Evolutionary conservation across 257 asterid genomes (phyloP), one percentile per base, ranked within the genome.

Genomic region (Nicotiana noctiflora): DNA sequence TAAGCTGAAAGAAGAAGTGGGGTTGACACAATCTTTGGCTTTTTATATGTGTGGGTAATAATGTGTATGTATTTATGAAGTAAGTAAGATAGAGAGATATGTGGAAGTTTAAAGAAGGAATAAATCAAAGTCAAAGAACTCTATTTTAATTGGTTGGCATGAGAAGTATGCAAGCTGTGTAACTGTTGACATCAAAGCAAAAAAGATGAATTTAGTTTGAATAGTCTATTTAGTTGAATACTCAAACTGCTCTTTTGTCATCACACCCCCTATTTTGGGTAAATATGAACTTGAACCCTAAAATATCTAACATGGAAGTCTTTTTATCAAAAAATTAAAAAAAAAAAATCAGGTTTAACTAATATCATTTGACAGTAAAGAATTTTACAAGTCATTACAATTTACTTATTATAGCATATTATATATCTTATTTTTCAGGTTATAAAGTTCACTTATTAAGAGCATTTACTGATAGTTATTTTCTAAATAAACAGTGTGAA

Each of bases 101-200:
- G 80, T 85, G 83, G 79, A 87, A 88, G 92, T 87, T 66, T 85
- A 83, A 79, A 64, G 82, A 82, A 82, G 72, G 90, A 85, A 86
- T 66, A 85, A 81, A 85, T 88, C 89, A 92, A 84, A 88, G 92
- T 88, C 93, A 86, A 86, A 87, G 14, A 59, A 59, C 81, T 57
- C 57, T 56, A 77, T 13, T 70, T 66, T 72, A 72, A 72, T 46
- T 72, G 31, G 18, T 72, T 72, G 14, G 34, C 59, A 72, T 72
- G 13, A 21, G 5, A 72, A 68, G 57, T 40, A 9, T 80, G 79
- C 83, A 79, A 81, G 85, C 53, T 82, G 88, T 82, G 81, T 79
- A 84, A 78, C 82, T 85, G 79, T 81, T 59, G 46, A 86, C 85
- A 84, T 79, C 88, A 86, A 82, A 77, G 83, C 84, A 81, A 65